Percentiles rank a stretch among this genome's conserved stretches.
phyloP scores from a whole-genome alignment of 2,329 filamentous ascomycete species.

The Phyllosticta citrichinensis region DNA sequence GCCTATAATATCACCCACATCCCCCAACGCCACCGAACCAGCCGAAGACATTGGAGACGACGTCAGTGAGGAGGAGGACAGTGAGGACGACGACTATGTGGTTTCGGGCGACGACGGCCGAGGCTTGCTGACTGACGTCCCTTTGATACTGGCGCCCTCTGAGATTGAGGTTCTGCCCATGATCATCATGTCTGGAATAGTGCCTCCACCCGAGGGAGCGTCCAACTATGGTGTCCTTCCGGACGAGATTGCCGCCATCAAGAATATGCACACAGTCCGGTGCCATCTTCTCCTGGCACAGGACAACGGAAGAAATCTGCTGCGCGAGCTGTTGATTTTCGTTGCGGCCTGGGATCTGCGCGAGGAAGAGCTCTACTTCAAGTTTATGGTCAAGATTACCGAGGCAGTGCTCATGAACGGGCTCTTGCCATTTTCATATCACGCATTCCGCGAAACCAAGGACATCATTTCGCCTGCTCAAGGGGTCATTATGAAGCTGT shows the following conservation, averaged over 20 bases:
- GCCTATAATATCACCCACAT: slow-evolving; percentile 17
- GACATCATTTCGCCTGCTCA: slow-evolving; percentile 95
- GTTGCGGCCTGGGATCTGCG: slow-evolving; percentile 95
- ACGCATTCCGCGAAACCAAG: slow-evolving; percentile 81
- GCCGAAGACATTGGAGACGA: slow-evolving; percentile 13
- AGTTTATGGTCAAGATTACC: slow-evolving; percentile 92
- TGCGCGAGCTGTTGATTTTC: slow-evolving; percentile 87
- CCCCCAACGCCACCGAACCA: slow-evolving; percentile 20
- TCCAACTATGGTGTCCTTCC: slow-evolving; percentile 40
- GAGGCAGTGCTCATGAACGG: slow-evolving; percentile 85
- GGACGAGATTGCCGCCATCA: slow-evolving; percentile 46
- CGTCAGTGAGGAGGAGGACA: slow-evolving; percentile 52
- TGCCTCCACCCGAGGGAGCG: slow-evolving; percentile 65
- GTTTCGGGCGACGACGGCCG: slow-evolving; percentile 62
- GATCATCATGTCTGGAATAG: slow-evolving; percentile 92
- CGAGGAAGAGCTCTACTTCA: slow-evolving; percentile 89
- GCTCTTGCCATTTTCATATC: slow-evolving; percentile 84
- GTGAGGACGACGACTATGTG: slow-evolving; percentile 68
- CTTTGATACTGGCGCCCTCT: slow-evolving; percentile 84
- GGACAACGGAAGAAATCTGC: slow-evolving; percentile 79
- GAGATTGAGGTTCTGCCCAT: slow-evolving; percentile 95
- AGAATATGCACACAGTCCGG: slow-evolving; percentile 81
- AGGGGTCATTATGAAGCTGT: slow-evolving; percentile 80
- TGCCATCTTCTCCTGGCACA: slow-evolving; percentile 84
- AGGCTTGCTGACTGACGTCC: slow-evolving; percentile 83